Percentiles rank a stretch among this genome's conserved stretches.
Evolutionary conservation across 2,329 filamentous ascomycete genomes (phyloP).

Genomic region (Aphanoascus verrucosus): DNA sequence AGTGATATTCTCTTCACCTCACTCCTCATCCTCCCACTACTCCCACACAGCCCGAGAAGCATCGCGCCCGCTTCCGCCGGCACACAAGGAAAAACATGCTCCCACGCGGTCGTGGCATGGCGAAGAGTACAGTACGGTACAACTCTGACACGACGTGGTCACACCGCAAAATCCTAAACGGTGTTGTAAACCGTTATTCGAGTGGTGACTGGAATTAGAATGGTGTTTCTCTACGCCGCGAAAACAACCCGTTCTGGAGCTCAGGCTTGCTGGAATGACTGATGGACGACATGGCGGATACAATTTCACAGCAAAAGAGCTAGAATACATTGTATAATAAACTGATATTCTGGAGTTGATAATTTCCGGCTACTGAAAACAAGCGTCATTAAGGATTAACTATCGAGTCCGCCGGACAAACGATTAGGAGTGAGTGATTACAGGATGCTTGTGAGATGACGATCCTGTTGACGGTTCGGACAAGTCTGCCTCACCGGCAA

Average conservation of each 20-base stretch:
- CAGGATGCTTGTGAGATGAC: conserved; percentile 4
- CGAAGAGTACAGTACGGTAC: too few species aligned
- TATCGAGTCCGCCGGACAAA: background rate
- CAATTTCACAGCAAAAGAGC: background rate
- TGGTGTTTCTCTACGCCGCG: background rate
- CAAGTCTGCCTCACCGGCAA: conserved; percentile 5
- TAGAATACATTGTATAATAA: background rate
- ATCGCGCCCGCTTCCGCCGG: too few species aligned
- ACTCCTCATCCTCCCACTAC: too few species aligned
- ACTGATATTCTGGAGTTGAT: background rate
- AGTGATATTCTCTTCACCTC: too few species aligned
- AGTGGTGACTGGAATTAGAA: too few species aligned
- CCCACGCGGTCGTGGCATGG: too few species aligned
- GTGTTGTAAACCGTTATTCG: too few species aligned
- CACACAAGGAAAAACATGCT: too few species aligned
- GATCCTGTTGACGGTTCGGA: conserved; percentile 3
- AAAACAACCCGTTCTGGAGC: background rate
- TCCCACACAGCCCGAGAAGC: too few species aligned
- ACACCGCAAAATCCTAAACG: too few species aligned
- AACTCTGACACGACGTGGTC: too few species aligned
- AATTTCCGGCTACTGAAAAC: background rate
- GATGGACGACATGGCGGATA: background rate
- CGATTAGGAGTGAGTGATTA: background rate
- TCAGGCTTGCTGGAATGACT: background rate
- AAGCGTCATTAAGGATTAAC: background rate